These are phyloP conservation scores for Verticillium tricorpus DNA, from an alignment of 2,329 filamentous ascomycete genomes.

Conservation along the genomic window DNA sequence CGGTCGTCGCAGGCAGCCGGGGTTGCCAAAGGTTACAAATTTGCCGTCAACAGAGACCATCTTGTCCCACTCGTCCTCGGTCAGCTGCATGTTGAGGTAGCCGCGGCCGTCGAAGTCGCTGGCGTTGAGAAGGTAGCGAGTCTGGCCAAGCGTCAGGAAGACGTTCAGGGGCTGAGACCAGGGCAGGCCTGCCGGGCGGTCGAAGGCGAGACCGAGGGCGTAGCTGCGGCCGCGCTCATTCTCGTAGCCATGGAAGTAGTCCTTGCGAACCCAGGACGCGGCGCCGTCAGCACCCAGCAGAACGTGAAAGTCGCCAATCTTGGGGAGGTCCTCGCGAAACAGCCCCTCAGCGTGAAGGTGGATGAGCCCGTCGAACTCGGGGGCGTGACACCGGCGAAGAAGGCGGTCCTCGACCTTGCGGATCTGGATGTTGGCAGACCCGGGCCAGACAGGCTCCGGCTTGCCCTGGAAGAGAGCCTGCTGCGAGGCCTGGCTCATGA, in stretches of 20 bases:
- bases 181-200: slow-evolving; percentile 25
- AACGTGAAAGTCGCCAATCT: slow-evolving; percentile 29
- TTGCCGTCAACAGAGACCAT: slow-evolving; percentile 25
- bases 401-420: slow-evolving; percentile 32
- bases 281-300: slow-evolving; percentile 29
- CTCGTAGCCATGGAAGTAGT: slow-evolving; percentile 28
- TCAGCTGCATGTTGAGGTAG: slow-evolving; percentile 32
- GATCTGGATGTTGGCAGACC: slow-evolving; percentile 31
- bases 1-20: slow-evolving; percentile 21
- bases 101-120: slow-evolving; percentile 26
- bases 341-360: slow-evolving; percentile 26
- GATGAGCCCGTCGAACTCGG: slow-evolving; percentile 24
- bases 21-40: slow-evolving; percentile 26
- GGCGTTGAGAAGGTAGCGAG: slow-evolving; percentile 29
- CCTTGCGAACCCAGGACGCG: slow-evolving; percentile 27
- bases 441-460: slow-evolving; percentile 30
- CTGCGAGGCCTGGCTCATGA: slow-evolving; percentile 21
- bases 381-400: slow-evolving; percentile 26
- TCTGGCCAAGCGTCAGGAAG: slow-evolving; percentile 30
- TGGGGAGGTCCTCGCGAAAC: slow-evolving; percentile 21
- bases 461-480: slow-evolving; percentile 25
- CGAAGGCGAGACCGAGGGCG: slow-evolving; percentile 28
- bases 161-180: slow-evolving; percentile 30
- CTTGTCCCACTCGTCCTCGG: slow-evolving; percentile 28
- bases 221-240: slow-evolving; percentile 27